Conservation (phyloP, 768 basidiomycete species). For the Rhizopogon vinicolor region DNA sequence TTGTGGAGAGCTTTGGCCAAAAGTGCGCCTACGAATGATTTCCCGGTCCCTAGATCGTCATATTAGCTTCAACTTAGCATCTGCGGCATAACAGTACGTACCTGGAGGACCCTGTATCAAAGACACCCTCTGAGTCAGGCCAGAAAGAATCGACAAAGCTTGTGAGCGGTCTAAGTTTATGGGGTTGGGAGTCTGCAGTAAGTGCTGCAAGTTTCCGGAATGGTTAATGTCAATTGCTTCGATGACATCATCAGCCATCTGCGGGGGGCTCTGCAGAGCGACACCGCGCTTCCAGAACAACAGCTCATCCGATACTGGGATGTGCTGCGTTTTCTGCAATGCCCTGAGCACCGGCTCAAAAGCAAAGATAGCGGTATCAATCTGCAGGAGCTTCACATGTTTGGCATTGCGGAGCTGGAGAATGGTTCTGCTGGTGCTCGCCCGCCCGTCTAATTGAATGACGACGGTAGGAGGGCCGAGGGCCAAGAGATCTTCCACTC, state of each 20-base stretch:
- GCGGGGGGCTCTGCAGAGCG: background rate
- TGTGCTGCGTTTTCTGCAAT: slow-evolving; percentile 36
- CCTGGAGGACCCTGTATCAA: slow-evolving; percentile 66
- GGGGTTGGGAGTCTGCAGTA: slow-evolving; percentile 30
- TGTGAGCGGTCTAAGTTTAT: slow-evolving; percentile 49
- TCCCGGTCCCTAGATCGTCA: slow-evolving; percentile 48
- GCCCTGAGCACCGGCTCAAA: slow-evolving; percentile 52
- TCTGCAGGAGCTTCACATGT: slow-evolving; percentile 40
- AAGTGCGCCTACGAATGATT: slow-evolving; percentile 60
- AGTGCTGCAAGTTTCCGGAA: slow-evolving; percentile 28
- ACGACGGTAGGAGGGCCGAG: slow-evolving; percentile 41
- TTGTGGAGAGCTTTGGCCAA: slow-evolving; percentile 51
- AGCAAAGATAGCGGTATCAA: slow-evolving; percentile 55
- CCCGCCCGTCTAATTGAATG: slow-evolving; percentile 42
- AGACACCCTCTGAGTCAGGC: slow-evolving; percentile 47
- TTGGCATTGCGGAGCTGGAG: slow-evolving; percentile 28
- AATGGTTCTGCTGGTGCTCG: slow-evolving; percentile 33
- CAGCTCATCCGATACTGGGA: slow-evolving; percentile 45
- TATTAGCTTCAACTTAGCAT: background rate
- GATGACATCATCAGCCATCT: slow-evolving; percentile 15
- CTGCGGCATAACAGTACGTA: slow-evolving; percentile 20
- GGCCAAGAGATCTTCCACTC: slow-evolving; percentile 46
- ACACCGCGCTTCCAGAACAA: slow-evolving; percentile 40
- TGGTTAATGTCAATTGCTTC: slow-evolving; percentile 24
- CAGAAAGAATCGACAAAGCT: slow-evolving; percentile 33